These are phyloP conservation scores for Blastobotrys terrestris DNA, from an alignment of 805 yeast genomes.

Conservation along the genomic window DNA sequence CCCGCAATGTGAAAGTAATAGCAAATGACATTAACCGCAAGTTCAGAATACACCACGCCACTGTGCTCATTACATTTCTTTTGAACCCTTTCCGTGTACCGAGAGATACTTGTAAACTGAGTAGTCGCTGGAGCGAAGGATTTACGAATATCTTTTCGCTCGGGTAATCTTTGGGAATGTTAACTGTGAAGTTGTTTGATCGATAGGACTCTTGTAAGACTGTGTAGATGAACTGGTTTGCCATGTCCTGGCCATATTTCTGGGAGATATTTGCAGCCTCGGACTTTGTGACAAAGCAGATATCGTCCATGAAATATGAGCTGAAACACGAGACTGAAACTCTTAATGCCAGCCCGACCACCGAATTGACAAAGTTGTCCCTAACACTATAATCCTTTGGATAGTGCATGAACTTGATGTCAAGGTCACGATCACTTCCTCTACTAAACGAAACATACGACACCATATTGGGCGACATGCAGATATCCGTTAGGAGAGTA, in stretches of 20 bases:
- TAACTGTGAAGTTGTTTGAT: conserved; percentile 68
- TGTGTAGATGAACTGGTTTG: conserved; percentile 34
- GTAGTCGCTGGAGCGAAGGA: conserved; percentile 69
- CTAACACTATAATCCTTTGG: conserved; percentile 4
- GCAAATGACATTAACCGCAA: conserved; percentile 68
- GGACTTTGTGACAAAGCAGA: conserved; percentile 49
- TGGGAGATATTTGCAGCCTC: conserved; percentile 31
- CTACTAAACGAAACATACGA: conserved; percentile 22
- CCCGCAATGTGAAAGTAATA: conserved; percentile 55
- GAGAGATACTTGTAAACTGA: conserved; percentile 61
- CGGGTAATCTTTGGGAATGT: conserved; percentile 58
- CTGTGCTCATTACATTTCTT: conserved; percentile 37
- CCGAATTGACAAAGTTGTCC: conserved; percentile 18
- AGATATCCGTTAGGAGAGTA: conserved; percentile 13
- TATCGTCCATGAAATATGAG: conserved; percentile 62
- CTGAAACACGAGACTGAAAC: conserved; percentile 69
- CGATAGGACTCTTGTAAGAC: conserved; percentile 62
- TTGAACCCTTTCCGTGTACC: conserved; percentile 47
- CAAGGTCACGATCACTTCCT: conserved; percentile 9
- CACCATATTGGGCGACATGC: conserved; percentile 31
- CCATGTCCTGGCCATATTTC: conserved; percentile 16
- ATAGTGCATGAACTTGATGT: conserved; percentile 10
- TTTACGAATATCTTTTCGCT: conserved; percentile 68
- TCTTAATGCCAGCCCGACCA: conserved; percentile 56
- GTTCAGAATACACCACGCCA: conserved; percentile 62